phyloP scores from a whole-genome alignment of 805 yeast species.

The Cyberlindnera samutprakarnensis region DNA sequence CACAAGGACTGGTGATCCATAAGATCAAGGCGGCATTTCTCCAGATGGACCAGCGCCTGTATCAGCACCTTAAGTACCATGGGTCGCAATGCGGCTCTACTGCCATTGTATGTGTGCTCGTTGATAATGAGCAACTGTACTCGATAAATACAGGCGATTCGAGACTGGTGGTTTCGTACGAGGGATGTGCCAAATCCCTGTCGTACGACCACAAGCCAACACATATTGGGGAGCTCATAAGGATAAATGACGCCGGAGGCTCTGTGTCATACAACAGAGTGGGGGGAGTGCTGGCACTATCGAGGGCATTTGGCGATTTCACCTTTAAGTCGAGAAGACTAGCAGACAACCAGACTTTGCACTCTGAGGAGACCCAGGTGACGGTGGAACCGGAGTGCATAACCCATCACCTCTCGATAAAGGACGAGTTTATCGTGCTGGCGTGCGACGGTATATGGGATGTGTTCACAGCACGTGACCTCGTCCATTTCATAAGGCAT shows the following conservation, averaged over 20 bases:
- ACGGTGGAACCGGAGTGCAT: constrained; percentile 75
- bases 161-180: constrained; percentile 45
- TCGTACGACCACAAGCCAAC: constrained; percentile 89
- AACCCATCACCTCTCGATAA: constrained; percentile 37
- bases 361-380: constrained; percentile 54
- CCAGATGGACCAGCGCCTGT: constrained; percentile 37
- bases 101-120: constrained; percentile 37
- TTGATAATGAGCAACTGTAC: constrained; percentile 37
- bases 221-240: constrained; percentile 85
- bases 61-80: constrained; percentile 18
- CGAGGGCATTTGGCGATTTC: constrained; percentile 85
- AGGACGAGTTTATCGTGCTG: constrained; percentile 61
- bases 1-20: constrained; percentile 28
- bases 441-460: constrained; percentile 90
- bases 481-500: constrained; percentile 47
- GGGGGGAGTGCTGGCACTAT: constrained; percentile 88
- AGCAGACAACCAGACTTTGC: constrained; percentile 24
- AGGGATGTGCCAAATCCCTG: constrained; percentile 49
- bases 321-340: constrained; percentile 33
- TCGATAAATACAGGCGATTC: constrained; percentile 77
- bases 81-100: constrained; percentile 40
- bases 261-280: constrained; percentile 90
- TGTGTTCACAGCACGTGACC: constrained; percentile 47
- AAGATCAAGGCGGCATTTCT: constrained; percentile 37
- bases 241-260: constrained; percentile 93